Base-by-base conservation (phyloP, 2,329 filamentous ascomycete species). In the Penicillium sp. region DNA sequence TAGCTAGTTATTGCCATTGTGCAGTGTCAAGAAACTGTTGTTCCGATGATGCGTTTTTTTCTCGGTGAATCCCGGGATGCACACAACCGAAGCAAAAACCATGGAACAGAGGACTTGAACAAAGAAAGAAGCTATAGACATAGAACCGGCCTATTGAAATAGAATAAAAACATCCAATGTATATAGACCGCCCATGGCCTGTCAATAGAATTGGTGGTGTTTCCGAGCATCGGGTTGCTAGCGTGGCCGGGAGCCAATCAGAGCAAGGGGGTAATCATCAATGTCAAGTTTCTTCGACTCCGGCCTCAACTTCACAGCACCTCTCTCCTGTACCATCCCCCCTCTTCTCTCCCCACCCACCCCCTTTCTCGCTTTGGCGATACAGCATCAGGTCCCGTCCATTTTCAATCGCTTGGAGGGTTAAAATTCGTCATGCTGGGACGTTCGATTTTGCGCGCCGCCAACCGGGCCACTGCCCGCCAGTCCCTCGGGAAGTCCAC, bases 371-470 rank as follows among this genome's bases (percentile, higher is more conserved):
- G 63, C 62, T 64, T 61, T 61, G 59, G 59, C 61, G 56, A 51
- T 52, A 59, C 64, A 61, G 57, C 58, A 60, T 62, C 49, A 27
- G 38, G 60, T 59, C 59, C 57, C 55, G 59, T 55, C 54, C 50
- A 56, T 56, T 52, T 53, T 54, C 47, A 56, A 56, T 65, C 55
- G 60, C 62, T 65, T 61, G 67, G 67, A 69, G 68, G 69, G 66
- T 66, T 62, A 59, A 54, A 62, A 61, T 67, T 64, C 52, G 59
- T 63, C 80, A 96, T 97, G 92, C 85, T 96, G 82, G 87, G 89
- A 79, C 88, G 90, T 82, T 89, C 90, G 77, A 84, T 84, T 78
- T 78, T 95, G 81, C 89, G 89, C 74, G 82, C 87, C 83, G 90
- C 90, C 83, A 81, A 86, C 70, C 81, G 90, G 80, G 87, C 85